phyloP scores from a whole-genome alignment of 208 protist genomes.

The Wallacemonas rigidus region DNA sequence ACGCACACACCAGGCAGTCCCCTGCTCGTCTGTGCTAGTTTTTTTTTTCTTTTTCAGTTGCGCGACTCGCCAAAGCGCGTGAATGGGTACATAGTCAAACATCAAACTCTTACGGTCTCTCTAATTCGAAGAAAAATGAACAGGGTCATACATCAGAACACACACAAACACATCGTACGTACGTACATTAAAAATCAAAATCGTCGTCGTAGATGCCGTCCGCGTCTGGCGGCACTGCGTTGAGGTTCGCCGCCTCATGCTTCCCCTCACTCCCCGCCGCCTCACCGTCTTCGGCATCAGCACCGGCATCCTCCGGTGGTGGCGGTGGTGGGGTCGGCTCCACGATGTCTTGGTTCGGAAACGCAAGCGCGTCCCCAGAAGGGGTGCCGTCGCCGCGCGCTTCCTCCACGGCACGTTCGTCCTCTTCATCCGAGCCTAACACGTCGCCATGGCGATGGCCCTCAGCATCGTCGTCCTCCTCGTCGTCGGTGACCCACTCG shows the following conservation, averaged over 20 bases:
- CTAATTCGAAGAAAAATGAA: background rate
- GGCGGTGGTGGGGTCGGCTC: no score
- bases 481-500: conserved; percentile 6
- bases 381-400: no score
- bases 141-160: background rate
- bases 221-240: background rate
- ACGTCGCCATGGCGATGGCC: no score
- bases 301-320: no score
- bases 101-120: no score
- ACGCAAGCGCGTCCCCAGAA: no score
- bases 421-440: no score
- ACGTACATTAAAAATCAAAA: conserved; percentile 32
- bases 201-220: conserved; percentile 28
- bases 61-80: no score
- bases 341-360: no score
- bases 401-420: no score
- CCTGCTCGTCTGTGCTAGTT: background rate
- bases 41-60: conserved; percentile 8
- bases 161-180: conserved; percentile 7
- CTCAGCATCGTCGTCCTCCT: background rate
- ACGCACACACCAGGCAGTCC: background rate
- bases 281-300: conserved; percentile 17
- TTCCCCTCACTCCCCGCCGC: background rate
- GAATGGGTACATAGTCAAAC: no score
- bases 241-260: background rate